phyloP scores from a whole-genome alignment of 176 grass and related monocot genomes.

The Oryza australiensis region DNA sequence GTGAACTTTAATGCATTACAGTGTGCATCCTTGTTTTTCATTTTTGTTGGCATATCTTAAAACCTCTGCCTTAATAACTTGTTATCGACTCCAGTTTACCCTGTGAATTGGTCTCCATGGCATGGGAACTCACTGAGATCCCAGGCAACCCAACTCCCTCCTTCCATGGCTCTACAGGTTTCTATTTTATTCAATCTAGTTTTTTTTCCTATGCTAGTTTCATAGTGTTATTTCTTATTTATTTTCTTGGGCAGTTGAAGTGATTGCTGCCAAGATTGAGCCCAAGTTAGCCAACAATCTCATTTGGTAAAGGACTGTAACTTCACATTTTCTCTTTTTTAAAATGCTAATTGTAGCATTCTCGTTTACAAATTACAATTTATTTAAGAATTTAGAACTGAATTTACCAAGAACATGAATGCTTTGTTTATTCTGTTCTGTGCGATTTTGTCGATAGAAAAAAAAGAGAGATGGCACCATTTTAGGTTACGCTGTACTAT shows the following conservation, averaged over 20 bases:
- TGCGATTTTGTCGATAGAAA: neutral
- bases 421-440: neutral
- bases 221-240: neutral
- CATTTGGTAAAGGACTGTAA: conserved; percentile 36
- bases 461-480: neutral
- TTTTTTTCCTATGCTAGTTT: neutral
- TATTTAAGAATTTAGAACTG: neutral
- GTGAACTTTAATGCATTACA: too few species aligned
- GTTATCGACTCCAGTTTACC: neutral
- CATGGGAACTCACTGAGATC: conserved; percentile 35
- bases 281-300: conserved; percentile 42
- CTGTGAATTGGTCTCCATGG: neutral
- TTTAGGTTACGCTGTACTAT: neutral
- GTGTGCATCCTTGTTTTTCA: too few species aligned
- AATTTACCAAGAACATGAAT: neutral
- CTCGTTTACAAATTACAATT: neutral
- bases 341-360: neutral
- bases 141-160: conserved; percentile 19
- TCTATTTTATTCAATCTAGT: neutral
- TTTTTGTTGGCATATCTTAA: too few species aligned
- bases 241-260: conserved; percentile 35
- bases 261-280: conserved; percentile 43
- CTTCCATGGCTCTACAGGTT: conserved; percentile 35
- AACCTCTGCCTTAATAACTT: neutral
- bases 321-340: neutral